Percentiles rank a stretch among this genome's conserved stretches.
Evolutionary conservation across 108 stramenopile species (phyloP).

Genomic region (Pseudonitzschia multistriata): DNA sequence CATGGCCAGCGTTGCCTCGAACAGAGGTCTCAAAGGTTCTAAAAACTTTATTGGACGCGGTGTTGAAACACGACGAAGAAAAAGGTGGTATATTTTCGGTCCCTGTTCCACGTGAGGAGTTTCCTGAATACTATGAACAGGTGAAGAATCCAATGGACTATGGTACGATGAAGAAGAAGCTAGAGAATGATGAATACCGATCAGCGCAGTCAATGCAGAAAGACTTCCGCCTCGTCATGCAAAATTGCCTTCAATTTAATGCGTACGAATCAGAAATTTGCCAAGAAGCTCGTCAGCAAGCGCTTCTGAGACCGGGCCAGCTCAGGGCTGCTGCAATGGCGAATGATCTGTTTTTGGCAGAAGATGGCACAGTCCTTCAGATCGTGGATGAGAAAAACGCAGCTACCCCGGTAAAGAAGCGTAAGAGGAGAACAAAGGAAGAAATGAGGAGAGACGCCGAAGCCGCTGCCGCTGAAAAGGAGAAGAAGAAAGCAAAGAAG

Average conservation of each 20-base stretch:
- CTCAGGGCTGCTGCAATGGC: slow-evolving; percentile 73
- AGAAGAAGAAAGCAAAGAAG: slow-evolving; percentile 23
- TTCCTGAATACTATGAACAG: slow-evolving; percentile 87
- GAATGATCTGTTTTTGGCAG: slow-evolving; percentile 73
- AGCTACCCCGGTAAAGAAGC: slow-evolving; percentile 30
- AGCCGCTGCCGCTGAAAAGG: slow-evolving; percentile 4
- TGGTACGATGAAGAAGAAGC: slow-evolving; percentile 80
- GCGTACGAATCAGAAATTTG: slow-evolving; percentile 79
- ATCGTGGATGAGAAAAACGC: slow-evolving; percentile 55
- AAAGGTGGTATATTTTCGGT: slow-evolving; percentile 75
- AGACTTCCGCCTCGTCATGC: slow-evolving; percentile 78
- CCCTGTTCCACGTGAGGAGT: slow-evolving; percentile 77
- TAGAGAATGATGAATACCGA: slow-evolving; percentile 80
- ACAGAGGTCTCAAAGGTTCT: slow-evolving; percentile 60
- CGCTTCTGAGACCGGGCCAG: slow-evolving; percentile 60
- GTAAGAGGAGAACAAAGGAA: slow-evolving; percentile 30
- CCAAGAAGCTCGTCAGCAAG: slow-evolving; percentile 73
- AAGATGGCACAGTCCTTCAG: slow-evolving; percentile 77
- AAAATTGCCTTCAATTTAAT: slow-evolving; percentile 83
- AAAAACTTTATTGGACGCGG: slow-evolving; percentile 63
- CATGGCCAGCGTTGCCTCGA: slow-evolving; percentile 86
- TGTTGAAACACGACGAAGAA: slow-evolving; percentile 66
- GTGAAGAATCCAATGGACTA: slow-evolving; percentile 86
- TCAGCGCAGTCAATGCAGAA: slow-evolving; percentile 88
- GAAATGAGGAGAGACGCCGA: slow-evolving; percentile 26